Conservation (phyloP, 441 rosid species). For the Aleurites moluccanus region DNA sequence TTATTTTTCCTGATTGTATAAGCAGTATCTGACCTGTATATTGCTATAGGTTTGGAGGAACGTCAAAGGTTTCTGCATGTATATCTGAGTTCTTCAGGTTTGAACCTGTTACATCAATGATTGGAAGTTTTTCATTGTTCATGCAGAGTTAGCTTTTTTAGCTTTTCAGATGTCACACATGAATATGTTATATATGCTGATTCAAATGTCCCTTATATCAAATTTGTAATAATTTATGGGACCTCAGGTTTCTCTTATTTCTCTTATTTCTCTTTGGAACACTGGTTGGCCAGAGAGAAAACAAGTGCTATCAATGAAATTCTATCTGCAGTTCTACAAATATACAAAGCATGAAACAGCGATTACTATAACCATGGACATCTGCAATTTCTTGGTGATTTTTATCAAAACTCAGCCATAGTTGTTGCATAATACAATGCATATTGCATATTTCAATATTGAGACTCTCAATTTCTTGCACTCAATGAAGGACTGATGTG, state of each 20-base stretch:
- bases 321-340: not conserved
- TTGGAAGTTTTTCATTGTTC: not conserved
- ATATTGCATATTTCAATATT: not conserved
- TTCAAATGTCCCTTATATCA: not conserved
- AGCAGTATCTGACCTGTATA: conserved; percentile 12
- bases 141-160: not conserved
- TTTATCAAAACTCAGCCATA: not conserved
- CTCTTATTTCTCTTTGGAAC: conserved; percentile 5
- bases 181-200: not conserved
- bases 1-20: not conserved
- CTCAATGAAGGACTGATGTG: not conserved
- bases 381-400: conserved; percentile 2
- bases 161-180: not conserved
- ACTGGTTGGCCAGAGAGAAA: not conserved
- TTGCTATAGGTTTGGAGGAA: conserved; percentile 62
- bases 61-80: conserved; percentile 54
- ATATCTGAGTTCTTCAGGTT: conserved; percentile 74
- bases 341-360: not conserved
- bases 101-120: not conserved
- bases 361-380: not conserved
- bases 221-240: not conserved
- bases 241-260: not conserved
- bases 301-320: not conserved
- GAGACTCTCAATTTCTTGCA: not conserved
- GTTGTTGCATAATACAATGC: not conserved